These are phyloP conservation scores for Pezicula neosporulosa DNA, from an alignment of 2,329 filamentous ascomycete species.

Conservation along the genomic window DNA sequence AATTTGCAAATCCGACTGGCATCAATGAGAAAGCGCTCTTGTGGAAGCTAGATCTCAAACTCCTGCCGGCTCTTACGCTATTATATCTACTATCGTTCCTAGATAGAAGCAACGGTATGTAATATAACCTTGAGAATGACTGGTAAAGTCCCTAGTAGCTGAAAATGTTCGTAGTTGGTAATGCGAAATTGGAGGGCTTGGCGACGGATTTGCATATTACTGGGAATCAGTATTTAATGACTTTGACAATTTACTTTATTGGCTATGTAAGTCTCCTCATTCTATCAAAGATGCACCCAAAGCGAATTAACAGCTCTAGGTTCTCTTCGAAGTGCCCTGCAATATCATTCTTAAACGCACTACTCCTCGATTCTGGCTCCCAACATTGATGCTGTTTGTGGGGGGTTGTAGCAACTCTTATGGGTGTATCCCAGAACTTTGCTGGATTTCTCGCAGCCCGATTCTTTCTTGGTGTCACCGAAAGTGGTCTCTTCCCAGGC, in stretches of 20 bases:
- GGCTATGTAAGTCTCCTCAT: slow-evolving; percentile 38
- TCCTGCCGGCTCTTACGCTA: slow-evolving; percentile 51
- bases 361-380: slow-evolving; percentile 53
- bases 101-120: slow-evolving; percentile 54
- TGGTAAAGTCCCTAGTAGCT: background rate
- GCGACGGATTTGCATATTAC: slow-evolving; percentile 48
- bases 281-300: background rate
- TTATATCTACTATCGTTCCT: slow-evolving; percentile 55
- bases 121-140: background rate
- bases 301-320: slow-evolving; percentile 7
- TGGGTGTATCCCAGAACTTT: slow-evolving; percentile 46
- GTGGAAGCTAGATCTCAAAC: slow-evolving; percentile 49
- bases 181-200: slow-evolving; percentile 54
- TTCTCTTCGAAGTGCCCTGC: slow-evolving; percentile 58
- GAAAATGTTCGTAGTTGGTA: slow-evolving; percentile 44
- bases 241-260: slow-evolving; percentile 64
- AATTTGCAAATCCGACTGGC: slow-evolving; percentile 14
- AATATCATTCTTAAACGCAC: slow-evolving; percentile 61
- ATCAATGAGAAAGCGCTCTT: slow-evolving; percentile 56
- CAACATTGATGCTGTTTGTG: slow-evolving; percentile 52
- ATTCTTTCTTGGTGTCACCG: slow-evolving; percentile 53
- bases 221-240: slow-evolving; percentile 61
- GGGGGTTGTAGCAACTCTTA: slow-evolving; percentile 51
- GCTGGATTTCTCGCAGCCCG: slow-evolving; percentile 49
- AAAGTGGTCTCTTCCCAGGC: slow-evolving; percentile 52